A percentile compares a stretch with the other conserved stretches of the same genome.
These are phyloP conservation scores for Suhomyces kunorum DNA, from an alignment of 1,139 yeast genomes.

Conservation along the genomic window DNA sequence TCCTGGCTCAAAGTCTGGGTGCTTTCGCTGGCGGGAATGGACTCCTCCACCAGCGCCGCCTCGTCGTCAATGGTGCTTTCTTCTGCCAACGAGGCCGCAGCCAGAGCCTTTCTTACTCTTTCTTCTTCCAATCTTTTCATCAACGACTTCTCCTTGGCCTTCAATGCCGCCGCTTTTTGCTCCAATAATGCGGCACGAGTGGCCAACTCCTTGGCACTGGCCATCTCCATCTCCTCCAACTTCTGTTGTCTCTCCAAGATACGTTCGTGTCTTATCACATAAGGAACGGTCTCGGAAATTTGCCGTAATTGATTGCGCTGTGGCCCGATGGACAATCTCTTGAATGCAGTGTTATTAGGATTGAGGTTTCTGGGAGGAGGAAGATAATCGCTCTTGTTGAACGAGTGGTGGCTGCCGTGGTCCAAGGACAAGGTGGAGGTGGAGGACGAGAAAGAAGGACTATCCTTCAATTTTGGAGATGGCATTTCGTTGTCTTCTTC, in stretches of 20 bases:
- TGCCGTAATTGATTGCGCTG: slow-evolving; percentile 71
- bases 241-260: slow-evolving; percentile 74
- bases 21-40: slow-evolving; percentile 2
- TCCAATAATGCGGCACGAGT: slow-evolving; percentile 74
- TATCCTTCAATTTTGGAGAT: slow-evolving; percentile 34
- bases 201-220: slow-evolving; percentile 72
- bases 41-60: slow-evolving; percentile 3
- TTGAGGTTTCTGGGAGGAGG: slow-evolving; percentile 38
- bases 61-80: slow-evolving; percentile 5
- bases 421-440: slow-evolving; percentile 32
- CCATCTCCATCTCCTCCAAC: slow-evolving; percentile 75
- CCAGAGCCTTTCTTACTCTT: slow-evolving; percentile 16
- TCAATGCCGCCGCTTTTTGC: slow-evolving; percentile 71
- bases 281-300: slow-evolving; percentile 80
- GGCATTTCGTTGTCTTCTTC: slow-evolving; percentile 32
- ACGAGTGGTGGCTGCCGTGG: slow-evolving; percentile 3
- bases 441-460: slow-evolving; percentile 34
- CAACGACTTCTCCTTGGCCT: slow-evolving; percentile 60
- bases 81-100: slow-evolving; percentile 4
- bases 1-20: slow-evolving; percentile 1
- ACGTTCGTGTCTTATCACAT: slow-evolving; percentile 74
- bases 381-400: slow-evolving; percentile 27
- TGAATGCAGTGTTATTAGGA: slow-evolving; percentile 50
- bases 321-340: slow-evolving; percentile 58
- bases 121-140: slow-evolving; percentile 39